Base-by-base conservation (phyloP, 306 rosid genomes). In the Lupinus albus region DNA sequence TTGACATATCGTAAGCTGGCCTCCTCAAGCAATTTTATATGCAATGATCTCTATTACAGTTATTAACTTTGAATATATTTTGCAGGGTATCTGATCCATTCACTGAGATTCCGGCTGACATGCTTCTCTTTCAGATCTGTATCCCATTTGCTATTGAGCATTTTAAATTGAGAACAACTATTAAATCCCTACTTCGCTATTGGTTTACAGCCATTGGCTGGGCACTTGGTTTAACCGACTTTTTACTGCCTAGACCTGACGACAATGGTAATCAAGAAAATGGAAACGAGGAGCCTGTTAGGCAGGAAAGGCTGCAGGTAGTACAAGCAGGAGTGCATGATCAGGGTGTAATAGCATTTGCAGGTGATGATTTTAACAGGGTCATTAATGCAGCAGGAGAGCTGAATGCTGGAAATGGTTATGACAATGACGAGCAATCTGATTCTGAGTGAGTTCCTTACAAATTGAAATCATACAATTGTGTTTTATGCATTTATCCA, bases 131-230 rank as follows among this genome's bases (percentile, higher is more conserved):
- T 67, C 99, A 94, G 88, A 94, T 94, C 35, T 94, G 97, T 79
- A 90, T 94, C 64, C 99, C 99, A 13, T 94, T 94, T 76, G 99
- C 99, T 32, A 80, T 90, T 28, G 99, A 94, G 85, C 99, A 94
- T 85, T 94, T 94, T 77, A 94, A 86, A 80, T 79, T 94, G 80
- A 78, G 99, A 79, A 85, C 99, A 78, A 86, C 99, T 28, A 88
- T 94, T 36, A 94, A 94, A 84, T 88, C 96, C 68, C 83, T 88
- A 62, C 90, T 94, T 33, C 91, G 87, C 42, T 85, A 80, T 80
- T 94, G 99, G 99, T 90, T 94, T 79, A 86, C 88, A n/a, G 92
- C 80, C 25, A 91, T 94, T 63, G 97, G 99, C 68, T 94, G 99
- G 99, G 96, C 95, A 41, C 99, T 94, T 74, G 95, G 96, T 70